Evolutionary conservation across 2,329 filamentous ascomycete species (phyloP).

Genomic region (Sporothrix phasma): DNA sequence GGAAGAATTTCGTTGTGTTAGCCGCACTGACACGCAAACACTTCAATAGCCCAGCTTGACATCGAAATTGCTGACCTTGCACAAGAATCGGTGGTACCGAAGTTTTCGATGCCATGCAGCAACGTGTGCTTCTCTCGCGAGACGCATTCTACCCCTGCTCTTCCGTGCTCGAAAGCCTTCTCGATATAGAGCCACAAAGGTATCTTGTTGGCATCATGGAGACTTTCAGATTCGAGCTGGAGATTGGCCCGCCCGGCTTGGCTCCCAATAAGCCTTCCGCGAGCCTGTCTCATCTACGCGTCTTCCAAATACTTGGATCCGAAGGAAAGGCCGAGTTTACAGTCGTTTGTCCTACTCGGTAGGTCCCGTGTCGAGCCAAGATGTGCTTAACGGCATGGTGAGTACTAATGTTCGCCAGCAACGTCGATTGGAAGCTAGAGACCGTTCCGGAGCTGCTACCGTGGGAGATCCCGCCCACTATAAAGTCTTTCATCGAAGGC

Average conservation of each 20-base stretch:
- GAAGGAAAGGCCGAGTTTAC: conserved; percentile 19
- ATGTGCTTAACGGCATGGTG: neutral
- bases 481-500: conserved; percentile 21
- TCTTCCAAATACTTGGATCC: conserved; percentile 12
- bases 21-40: neutral
- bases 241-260: conserved; percentile 12
- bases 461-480: conserved; percentile 16
- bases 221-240: conserved; percentile 19
- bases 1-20: neutral
- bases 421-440: conserved; percentile 31
- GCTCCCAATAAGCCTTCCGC: neutral
- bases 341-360: conserved; percentile 28
- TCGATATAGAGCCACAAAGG: conserved; percentile 13
- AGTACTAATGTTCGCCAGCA: conserved; percentile 22
- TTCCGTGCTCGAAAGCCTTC: neutral
- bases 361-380: conserved; percentile 14
- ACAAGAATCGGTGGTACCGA: conserved; percentile 13
- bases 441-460: conserved; percentile 22
- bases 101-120: conserved; percentile 6
- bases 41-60: neutral
- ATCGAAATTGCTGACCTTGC: neutral
- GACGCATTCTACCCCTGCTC: conserved; percentile 14
- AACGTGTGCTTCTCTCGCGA: neutral
- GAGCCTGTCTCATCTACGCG: conserved; percentile 9
- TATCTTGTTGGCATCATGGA: conserved; percentile 18